phyloP scores from a whole-genome alignment of 2,329 filamentous ascomycete species.

The Colletotrichum sp. region DNA sequence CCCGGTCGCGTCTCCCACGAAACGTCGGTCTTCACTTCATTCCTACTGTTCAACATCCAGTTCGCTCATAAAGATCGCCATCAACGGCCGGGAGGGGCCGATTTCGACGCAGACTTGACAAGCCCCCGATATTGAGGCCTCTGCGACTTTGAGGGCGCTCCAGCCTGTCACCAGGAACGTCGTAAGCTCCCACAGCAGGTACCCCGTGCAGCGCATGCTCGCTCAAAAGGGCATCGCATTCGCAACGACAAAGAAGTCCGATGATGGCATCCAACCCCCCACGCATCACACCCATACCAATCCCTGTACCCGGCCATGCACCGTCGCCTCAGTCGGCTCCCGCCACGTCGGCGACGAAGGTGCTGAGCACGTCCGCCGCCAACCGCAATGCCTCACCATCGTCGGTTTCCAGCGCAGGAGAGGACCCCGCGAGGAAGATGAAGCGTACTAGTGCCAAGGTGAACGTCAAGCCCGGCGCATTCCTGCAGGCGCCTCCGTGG shows the following conservation, averaged over 20 bases:
- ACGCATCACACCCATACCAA: background rate
- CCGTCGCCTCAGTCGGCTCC: background rate
- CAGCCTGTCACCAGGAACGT: fast-evolving
- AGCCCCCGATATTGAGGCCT: background rate
- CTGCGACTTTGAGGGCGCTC: background rate
- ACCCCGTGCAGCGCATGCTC: background rate
- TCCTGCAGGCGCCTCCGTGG: conserved; percentile 1
- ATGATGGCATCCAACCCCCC: background rate
- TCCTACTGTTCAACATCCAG: background rate
- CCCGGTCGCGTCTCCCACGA: background rate
- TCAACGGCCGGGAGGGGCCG: background rate
- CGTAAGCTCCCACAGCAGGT: background rate
- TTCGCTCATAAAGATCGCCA: background rate
- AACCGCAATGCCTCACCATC: background rate
- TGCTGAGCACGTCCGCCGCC: background rate
- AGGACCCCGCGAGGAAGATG: conserved; percentile 6
- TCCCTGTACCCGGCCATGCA: background rate
- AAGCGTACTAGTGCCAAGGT: conserved; percentile 7
- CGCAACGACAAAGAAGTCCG: background rate
- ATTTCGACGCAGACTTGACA: background rate
- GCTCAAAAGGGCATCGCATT: background rate
- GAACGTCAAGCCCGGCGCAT: background rate
- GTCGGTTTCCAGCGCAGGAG: background rate
- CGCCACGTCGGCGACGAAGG: background rate
- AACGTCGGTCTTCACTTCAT: background rate